Conservation (phyloP, 305 asterid genomes). For the Fraxinus sp. region DNA sequence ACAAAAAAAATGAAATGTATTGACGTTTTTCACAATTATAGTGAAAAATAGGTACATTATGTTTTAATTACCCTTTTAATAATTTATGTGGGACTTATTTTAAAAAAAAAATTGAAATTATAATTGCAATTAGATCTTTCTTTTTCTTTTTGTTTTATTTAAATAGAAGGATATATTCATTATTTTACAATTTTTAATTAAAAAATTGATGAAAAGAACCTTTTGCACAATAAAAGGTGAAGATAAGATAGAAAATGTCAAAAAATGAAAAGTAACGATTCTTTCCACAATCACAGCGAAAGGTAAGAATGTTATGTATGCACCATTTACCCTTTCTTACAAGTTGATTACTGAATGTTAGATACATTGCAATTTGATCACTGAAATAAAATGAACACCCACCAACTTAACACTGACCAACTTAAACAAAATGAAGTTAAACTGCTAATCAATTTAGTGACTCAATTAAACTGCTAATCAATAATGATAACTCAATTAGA, state of each 20-base stretch:
- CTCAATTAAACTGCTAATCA: neutral
- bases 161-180: neutral
- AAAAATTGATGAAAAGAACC: no score
- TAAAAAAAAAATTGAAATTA: no score
- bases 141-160: no score
- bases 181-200: no score
- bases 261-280: neutral
- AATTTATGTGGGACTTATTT: no score
- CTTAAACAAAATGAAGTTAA: neutral
- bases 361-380: neutral
- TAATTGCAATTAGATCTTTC: neutral
- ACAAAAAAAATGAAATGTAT: no score
- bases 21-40: neutral
- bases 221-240: neutral
- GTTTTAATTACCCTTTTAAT: no score
- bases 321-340: neutral
- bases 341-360: neutral
- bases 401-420: neutral
- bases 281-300: no score
- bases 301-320: no score
- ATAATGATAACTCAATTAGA: neutral
- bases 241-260: no score
- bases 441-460: neutral
- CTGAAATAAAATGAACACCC: neutral
- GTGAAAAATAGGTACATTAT: neutral